These are phyloP conservation scores for Coelastrella sp. DNA, from an alignment of 139 green algal genomes.

Conservation along the genomic window DNA sequence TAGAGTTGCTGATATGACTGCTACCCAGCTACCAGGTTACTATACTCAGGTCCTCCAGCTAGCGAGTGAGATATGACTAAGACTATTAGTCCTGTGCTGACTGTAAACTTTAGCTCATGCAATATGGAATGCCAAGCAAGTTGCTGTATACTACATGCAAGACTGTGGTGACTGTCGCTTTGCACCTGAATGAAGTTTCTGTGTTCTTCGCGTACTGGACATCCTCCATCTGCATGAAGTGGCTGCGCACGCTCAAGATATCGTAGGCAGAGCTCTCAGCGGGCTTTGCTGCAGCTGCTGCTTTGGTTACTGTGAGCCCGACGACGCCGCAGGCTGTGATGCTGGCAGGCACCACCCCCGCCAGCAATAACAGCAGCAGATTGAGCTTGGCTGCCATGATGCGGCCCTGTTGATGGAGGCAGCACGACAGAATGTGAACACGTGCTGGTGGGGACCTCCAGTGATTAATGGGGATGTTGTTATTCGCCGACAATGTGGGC, in stretches of 20 bases:
- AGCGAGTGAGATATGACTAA: too few relatives aligned
- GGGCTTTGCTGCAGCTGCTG: not conserved
- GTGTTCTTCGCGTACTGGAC: not conserved
- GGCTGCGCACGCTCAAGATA: not conserved
- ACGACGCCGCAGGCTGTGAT: not conserved
- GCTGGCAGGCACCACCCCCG: not conserved
- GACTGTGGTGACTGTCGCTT: not conserved
- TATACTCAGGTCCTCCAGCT: too few relatives aligned
- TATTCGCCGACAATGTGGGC: too few relatives aligned
- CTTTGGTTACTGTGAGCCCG: not conserved
- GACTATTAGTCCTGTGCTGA: too few relatives aligned
- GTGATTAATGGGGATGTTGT: too few relatives aligned
- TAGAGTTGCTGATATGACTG: too few relatives aligned
- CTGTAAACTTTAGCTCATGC: too few relatives aligned
- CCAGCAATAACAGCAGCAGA: not conserved
- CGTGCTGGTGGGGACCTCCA: too few relatives aligned
- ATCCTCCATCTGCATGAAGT: slow-evolving; percentile 6
- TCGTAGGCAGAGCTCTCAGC: not conserved
- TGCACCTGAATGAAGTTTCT: slow-evolving; percentile 11
- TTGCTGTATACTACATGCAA: not conserved
- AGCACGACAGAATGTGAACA: too few relatives aligned
- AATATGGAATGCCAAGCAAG: not conserved
- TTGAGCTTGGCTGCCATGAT: not conserved
- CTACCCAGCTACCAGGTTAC: too few relatives aligned
- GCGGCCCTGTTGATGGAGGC: not conserved